Conservation (phyloP, 2,329 filamentous ascomycete species). For the Colletotrichum sp. region DNA sequence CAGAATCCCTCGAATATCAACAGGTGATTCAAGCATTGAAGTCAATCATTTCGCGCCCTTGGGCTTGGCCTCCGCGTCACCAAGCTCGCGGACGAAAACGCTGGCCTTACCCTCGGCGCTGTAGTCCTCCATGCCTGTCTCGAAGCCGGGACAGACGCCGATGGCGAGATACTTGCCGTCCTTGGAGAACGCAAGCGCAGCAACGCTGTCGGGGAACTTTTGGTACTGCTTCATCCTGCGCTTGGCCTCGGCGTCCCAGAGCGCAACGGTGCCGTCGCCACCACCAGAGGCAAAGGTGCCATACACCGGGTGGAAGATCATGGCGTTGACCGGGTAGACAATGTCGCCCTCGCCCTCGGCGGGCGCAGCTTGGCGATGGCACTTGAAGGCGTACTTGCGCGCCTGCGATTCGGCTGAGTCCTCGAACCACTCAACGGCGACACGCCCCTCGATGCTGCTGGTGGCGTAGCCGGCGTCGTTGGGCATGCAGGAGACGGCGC, state of each 20-base stretch:
- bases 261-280: constrained; percentile 87
- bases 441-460: constrained; percentile 90
- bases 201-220: constrained; percentile 79
- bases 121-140: constrained; percentile 84
- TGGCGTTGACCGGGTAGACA: constrained; percentile 89
- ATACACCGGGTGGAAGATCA: constrained; percentile 83
- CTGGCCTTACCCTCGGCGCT: constrained; percentile 74
- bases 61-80: constrained; percentile 86
- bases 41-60: constrained; percentile 71
- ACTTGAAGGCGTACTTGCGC: constrained; percentile 98
- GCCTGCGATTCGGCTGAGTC: constrained; percentile 85
- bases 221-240: constrained; percentile 89
- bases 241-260: constrained; percentile 94
- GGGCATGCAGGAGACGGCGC: constrained; percentile 94
- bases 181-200: constrained; percentile 76
- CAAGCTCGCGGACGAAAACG: constrained; percentile 82
- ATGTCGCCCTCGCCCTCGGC: constrained; percentile 74
- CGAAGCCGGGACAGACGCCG: constrained; percentile 84
- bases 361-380: constrained; percentile 78
- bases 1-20: constrained; percentile 25
- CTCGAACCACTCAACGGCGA: constrained; percentile 98
- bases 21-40: neutral
- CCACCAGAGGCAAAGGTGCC: constrained; percentile 91
- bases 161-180: constrained; percentile 83
- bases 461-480: constrained; percentile 94